These are phyloP conservation scores for Tuber aestivum DNA, from an alignment of 495 filamentous ascomycete species.

Conservation along the genomic window DNA sequence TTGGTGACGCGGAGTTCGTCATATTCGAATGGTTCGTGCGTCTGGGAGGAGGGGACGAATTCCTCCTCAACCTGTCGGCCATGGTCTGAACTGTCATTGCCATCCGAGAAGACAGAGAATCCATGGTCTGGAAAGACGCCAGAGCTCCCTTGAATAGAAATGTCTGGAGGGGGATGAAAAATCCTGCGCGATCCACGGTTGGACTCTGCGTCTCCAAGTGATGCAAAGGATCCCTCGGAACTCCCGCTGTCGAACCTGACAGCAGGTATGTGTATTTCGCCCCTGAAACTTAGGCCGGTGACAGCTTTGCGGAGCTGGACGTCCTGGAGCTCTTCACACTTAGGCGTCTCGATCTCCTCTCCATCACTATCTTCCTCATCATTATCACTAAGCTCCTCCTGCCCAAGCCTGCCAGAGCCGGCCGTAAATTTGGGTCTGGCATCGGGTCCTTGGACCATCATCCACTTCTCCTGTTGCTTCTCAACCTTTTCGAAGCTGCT, in stretches of 20 bases:
- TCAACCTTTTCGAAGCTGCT: conserved; percentile 8
- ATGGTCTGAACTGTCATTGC: neutral
- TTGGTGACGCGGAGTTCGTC: neutral
- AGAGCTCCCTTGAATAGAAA: conserved; percentile 23
- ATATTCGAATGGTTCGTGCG: conserved; percentile 10
- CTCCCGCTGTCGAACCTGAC: conserved; percentile 8
- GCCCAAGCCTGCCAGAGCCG: neutral
- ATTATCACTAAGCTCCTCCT: neutral
- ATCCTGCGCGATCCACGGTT: conserved; percentile 22
- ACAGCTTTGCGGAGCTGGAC: conserved; percentile 14
- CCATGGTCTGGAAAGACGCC: conserved; percentile 18
- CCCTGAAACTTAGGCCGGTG: conserved; percentile 9
- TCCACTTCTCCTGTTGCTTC: neutral
- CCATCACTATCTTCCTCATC: conserved; percentile 11
- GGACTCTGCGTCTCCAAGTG: conserved; percentile 32
- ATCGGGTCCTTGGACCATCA: conserved; percentile 4
- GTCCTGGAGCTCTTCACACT: conserved; percentile 7
- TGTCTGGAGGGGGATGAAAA: conserved; percentile 20
- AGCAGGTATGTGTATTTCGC: conserved; percentile 7
- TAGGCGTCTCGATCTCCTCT: conserved; percentile 1
- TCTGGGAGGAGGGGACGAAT: conserved; percentile 1
- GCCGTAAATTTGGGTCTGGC: neutral
- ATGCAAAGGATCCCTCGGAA: conserved; percentile 21
- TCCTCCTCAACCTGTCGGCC: neutral
- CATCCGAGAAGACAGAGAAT: conserved; percentile 14